phyloP scores from a whole-genome alignment of 441 rosid genomes.

The Pelargonium cotyledonis region DNA sequence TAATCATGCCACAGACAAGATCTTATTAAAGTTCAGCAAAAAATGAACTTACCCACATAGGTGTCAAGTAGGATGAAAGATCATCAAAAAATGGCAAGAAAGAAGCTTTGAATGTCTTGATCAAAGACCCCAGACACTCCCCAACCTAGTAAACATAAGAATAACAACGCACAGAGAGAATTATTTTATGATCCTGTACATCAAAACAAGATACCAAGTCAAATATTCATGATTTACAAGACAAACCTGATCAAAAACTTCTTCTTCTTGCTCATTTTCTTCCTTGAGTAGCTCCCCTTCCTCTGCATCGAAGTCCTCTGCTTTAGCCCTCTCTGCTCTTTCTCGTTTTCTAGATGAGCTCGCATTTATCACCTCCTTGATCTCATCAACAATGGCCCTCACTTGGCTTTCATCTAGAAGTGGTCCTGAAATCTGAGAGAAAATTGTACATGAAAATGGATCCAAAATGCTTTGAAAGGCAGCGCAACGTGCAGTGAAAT shows the following conservation, averaged over 20 bases:
- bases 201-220: background rate
- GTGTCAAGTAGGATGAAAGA: constrained; percentile 86
- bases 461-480: background rate
- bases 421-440: constrained; percentile 68
- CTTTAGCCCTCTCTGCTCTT: constrained; percentile 86
- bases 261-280: constrained; percentile 99
- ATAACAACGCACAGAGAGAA: background rate
- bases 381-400: constrained; percentile 83
- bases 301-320: constrained; percentile 98
- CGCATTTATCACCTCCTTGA: constrained; percentile 89
- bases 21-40: too few relatives aligned
- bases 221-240: constrained; percentile 10
- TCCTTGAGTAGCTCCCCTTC: constrained; percentile 94
- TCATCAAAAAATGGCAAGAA: constrained; percentile 94
- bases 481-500: background rate
- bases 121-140: constrained; percentile 93
- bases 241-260: constrained; percentile 96
- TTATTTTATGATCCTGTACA: background rate
- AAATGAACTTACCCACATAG: constrained; percentile 88
- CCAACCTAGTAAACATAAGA: constrained; percentile 60
- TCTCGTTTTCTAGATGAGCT: constrained; percentile 93
- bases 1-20: too few relatives aligned
- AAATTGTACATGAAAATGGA: constrained; percentile 1
- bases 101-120: constrained; percentile 84
- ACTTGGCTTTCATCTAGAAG: constrained; percentile 85